Base-by-base conservation (phyloP, 1,284 basidiomycete species). In the Neolentinus lepideus region DNA sequence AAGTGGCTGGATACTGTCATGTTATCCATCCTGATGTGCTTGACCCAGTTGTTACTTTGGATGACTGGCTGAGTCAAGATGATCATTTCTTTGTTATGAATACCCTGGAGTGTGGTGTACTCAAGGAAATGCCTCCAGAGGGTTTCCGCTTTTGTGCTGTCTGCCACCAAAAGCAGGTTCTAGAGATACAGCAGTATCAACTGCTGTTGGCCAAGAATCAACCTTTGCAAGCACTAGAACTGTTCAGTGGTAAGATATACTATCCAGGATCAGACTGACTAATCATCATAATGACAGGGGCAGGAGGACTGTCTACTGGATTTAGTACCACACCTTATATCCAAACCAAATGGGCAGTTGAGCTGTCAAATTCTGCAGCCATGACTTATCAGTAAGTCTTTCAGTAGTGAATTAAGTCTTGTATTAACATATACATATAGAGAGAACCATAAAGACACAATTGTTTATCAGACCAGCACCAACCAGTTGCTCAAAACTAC, bases 291-390 rank as follows among this genome's bases (percentile, higher is more conserved):
- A 25, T 55, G 53, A 12, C 56, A 86, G 85, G 86, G 62, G 85
- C 84, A 54, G 86, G 85, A 56, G 86, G 86, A 2, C 72, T 89
- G 10, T 84, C 85, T 6, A 77, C 80, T 29, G 86, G 86, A 1
- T 69, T 89, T 57, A 75, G 82, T 51, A 60, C 79, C 57, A 81
- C 82, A 12, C 75, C 76, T 0, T 79, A 75, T 66, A 76, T 88
- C 4, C 71, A 85, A 16, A 85, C 83, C 1, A 75, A 71, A 61
- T 87, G 84, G 76, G 86, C 84, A 2, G 73, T 88, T 1, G 86
- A 89, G 63, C 79, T 78, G 59, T 78, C 74, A 1, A 75, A 78
- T n/a, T 74, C 80, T 58, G 84, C 86, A 47, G 82, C 83, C 2
- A 69, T 68, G 54, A 84, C 85, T 2, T 85, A 81, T 53, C 62